phyloP scores from a whole-genome alignment of 2,329 filamentous ascomycete genomes.

The Aureobasidium zeae region DNA sequence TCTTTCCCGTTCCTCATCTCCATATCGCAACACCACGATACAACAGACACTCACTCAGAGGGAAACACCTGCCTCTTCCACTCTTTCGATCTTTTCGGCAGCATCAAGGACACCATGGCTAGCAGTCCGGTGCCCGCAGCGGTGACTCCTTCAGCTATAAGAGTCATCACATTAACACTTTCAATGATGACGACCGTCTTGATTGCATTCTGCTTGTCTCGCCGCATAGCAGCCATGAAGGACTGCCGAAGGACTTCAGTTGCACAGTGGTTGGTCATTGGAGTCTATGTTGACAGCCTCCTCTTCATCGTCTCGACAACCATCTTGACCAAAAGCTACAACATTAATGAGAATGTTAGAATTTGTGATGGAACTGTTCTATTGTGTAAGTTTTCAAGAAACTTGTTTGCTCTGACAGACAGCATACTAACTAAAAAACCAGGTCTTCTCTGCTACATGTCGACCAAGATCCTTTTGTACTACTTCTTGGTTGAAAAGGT shows the following conservation, averaged over 20 bases:
- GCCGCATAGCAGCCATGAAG: background rate
- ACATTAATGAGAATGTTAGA: background rate
- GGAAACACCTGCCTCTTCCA: too few relatives aligned
- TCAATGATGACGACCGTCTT: background rate
- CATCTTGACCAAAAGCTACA: background rate
- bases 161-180: background rate
- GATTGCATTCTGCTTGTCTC: background rate
- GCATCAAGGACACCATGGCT: too few relatives aligned
- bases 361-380: constrained; percentile 3
- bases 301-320: constrained; percentile 9
- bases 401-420: background rate
- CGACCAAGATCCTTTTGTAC: constrained; percentile 1
- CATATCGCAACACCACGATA: too few relatives aligned
- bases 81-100: too few relatives aligned
- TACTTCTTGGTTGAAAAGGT: constrained; percentile 8
- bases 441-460: background rate
- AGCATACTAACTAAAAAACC: too few relatives aligned
- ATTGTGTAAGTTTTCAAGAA: background rate
- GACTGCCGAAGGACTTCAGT: background rate
- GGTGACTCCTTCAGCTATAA: too few relatives aligned
- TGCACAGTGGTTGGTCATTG: background rate
- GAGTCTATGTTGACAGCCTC: constrained; percentile 2
- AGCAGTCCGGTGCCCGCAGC: too few relatives aligned
- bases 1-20: too few relatives aligned
- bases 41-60: too few relatives aligned